phyloP scores from a whole-genome alignment of 441 rosid species.

The Omphalea diandra region DNA sequence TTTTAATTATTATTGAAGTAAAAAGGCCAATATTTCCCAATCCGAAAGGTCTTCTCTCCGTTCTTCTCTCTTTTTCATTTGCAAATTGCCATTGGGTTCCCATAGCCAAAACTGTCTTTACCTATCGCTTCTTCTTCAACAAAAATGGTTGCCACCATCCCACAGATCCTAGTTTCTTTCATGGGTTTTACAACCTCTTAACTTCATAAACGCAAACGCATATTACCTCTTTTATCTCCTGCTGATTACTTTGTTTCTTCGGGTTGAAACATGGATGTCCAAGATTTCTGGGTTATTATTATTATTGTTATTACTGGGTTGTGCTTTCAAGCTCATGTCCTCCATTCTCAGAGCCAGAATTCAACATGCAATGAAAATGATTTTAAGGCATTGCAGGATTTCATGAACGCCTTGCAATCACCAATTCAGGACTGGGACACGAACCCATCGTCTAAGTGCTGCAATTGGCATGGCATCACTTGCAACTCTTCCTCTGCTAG shows the following conservation, averaged over 20 bases:
- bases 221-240: not conserved
- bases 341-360: constrained; percentile 43
- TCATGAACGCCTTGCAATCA: constrained; percentile 38
- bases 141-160: not conserved
- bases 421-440: constrained; percentile 41
- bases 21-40: not conserved
- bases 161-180: too few species aligned
- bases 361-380: constrained; percentile 50
- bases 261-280: constrained; percentile 38
- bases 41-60: too few species aligned
- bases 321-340: constrained; percentile 26
- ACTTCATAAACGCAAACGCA: too few species aligned
- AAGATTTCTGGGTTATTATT: constrained; percentile 32
- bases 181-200: too few species aligned
- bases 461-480: constrained; percentile 63
- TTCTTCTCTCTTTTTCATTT: not conserved
- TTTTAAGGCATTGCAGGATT: constrained; percentile 45
- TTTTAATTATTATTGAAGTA: not conserved
- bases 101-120: too few species aligned
- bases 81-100: too few species aligned
- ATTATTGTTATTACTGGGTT: constrained; percentile 31
- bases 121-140: not conserved
- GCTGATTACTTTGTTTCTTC: too few species aligned
- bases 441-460: constrained; percentile 44
- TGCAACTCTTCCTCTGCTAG: constrained; percentile 51